phyloP scores from a whole-genome alignment of 352 stramenopile genomes.

The Phytophthora citrophthora region DNA sequence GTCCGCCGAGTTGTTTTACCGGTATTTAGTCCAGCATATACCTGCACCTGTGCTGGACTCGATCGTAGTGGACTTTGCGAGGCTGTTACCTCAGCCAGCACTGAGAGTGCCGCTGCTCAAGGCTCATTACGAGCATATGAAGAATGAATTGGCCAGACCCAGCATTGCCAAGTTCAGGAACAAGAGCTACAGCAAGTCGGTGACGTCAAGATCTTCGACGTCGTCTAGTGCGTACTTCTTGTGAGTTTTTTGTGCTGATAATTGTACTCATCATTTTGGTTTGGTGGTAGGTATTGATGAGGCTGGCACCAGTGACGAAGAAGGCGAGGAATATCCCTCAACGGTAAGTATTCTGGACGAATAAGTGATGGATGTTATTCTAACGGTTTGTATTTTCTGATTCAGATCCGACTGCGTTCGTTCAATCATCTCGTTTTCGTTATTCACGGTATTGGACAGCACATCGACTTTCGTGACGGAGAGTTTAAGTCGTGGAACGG shows the following conservation, averaged over 20 bases:
- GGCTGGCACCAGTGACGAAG: conserved; percentile 59
- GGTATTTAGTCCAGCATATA: conserved; percentile 67
- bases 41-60: conserved; percentile 55
- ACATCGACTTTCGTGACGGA: conserved; percentile 87
- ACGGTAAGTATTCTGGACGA: conserved; percentile 47
- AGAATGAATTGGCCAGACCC: conserved; percentile 31
- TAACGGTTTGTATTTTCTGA: neutral
- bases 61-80: conserved; percentile 85
- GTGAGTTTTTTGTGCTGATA: neutral
- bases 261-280: neutral
- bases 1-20: conserved; percentile 67
- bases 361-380: neutral
- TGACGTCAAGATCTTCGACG: conserved; percentile 31
- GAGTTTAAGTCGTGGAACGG: conserved; percentile 86
- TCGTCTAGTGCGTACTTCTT: conserved; percentile 40
- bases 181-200: conserved; percentile 70
- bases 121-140: conserved; percentile 64
- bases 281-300: conserved; percentile 33
- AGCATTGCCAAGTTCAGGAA: conserved; percentile 50
- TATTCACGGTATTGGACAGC: conserved; percentile 87
- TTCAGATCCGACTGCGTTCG: conserved; percentile 70
- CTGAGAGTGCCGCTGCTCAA: conserved; percentile 77
- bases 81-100: conserved; percentile 63
- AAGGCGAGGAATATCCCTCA: conserved; percentile 72
- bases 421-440: conserved; percentile 90